These are phyloP conservation scores for Cladosporium sphaerospermum DNA, from an alignment of 2,329 filamentous ascomycete species.

Conservation along the genomic window DNA sequence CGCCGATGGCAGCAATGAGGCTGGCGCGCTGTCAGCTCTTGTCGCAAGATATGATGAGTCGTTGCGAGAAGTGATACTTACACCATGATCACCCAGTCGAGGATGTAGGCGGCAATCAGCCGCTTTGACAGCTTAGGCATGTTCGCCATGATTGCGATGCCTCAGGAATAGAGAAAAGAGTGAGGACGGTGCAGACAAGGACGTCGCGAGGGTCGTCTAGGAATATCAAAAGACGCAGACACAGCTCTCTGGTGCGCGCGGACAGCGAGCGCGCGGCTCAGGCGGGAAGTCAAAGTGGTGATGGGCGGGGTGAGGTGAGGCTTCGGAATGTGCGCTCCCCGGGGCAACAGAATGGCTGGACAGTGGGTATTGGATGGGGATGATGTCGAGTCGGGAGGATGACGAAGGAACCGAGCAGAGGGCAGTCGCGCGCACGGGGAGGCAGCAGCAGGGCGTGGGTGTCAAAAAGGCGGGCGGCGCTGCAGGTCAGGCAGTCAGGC, in stretches of 20 bases:
- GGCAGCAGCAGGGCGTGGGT: neutral
- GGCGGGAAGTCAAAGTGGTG: neutral
- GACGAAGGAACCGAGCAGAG: neutral
- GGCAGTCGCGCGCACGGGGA: neutral
- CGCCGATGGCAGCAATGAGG: constrained; percentile 25
- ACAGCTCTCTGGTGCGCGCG: neutral
- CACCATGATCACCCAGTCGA: constrained; percentile 69
- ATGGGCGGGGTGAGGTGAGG: neutral
- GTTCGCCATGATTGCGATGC: neutral
- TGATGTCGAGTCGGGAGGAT: neutral
- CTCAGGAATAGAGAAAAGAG: neutral
- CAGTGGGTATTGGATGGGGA: neutral
- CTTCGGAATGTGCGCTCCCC: neutral
- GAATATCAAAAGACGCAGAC: neutral
- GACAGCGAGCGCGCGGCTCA: constrained; percentile 1
- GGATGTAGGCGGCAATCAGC: constrained; percentile 59
- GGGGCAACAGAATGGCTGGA: neutral
- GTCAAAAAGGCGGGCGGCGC: neutral
- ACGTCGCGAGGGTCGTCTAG: neutral
- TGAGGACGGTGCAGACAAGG: neutral
- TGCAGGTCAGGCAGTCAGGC: neutral
- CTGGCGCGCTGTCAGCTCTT: constrained; percentile 8
- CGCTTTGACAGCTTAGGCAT: constrained; percentile 23
- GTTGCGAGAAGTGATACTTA: constrained; percentile 26
- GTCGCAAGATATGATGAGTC: constrained; percentile 6